Evolutionary conservation across 768 basidiomycete species (phyloP).

Genomic region (Porpolomopsis calyptriformis): DNA sequence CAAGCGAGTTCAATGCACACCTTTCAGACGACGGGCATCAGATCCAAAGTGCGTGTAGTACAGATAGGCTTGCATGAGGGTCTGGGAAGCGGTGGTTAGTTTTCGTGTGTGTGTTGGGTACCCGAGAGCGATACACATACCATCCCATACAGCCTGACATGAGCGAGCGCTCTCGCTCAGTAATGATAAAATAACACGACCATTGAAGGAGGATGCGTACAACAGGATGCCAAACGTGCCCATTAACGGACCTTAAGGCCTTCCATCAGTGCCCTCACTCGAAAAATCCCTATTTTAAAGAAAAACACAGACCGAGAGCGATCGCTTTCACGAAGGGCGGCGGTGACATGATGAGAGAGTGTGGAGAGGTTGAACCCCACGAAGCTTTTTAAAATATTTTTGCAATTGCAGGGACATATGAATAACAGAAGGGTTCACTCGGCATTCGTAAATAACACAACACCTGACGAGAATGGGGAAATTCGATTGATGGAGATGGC

Average conservation of each 20-base stretch:
- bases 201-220: neutral
- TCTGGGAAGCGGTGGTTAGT: neutral
- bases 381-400: too few relatives aligned
- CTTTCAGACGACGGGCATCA: neutral
- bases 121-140: neutral
- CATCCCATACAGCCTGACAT: neutral
- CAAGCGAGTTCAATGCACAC: neutral
- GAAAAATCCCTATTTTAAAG: neutral
- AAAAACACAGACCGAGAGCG: neutral
- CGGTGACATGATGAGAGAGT: neutral
- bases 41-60: neutral
- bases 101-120: neutral
- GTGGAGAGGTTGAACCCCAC: too few relatives aligned
- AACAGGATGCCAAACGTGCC: slow-evolving; percentile 1
- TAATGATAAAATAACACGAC: neutral
- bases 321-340: neutral
- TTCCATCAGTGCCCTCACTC: neutral
- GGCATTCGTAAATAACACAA: too few relatives aligned
- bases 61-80: neutral
- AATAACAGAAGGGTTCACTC: too few relatives aligned
- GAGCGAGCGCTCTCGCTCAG: neutral
- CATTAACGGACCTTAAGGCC: slow-evolving; percentile 1
- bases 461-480: too few relatives aligned
- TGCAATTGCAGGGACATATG: too few relatives aligned
- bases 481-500: too few relatives aligned